Conservation (phyloP, 176 grass and related monocot genomes). For the Saccharum officinarum region DNA sequence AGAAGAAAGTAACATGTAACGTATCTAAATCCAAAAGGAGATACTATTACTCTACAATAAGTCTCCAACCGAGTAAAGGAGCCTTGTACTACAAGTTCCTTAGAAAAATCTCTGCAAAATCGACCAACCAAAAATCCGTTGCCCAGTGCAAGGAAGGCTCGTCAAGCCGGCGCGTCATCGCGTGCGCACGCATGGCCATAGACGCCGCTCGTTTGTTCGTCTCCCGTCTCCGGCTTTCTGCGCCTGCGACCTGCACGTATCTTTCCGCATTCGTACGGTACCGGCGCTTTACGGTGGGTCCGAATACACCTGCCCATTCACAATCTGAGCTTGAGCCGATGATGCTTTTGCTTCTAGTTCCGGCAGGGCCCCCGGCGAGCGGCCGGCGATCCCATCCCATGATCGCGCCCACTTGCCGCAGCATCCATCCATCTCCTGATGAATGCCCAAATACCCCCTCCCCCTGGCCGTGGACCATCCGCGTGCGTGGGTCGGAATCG, state of each 20-base stretch:
- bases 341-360: neutral
- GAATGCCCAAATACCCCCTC: conserved; percentile 23
- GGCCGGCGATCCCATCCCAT: conserved; percentile 39
- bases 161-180: conserved; percentile 13
- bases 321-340: neutral
- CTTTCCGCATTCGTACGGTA: neutral
- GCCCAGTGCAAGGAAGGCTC: neutral
- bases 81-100: neutral
- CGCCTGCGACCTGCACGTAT: neutral
- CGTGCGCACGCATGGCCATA: neutral
- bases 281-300: conserved; percentile 7
- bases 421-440: neutral
- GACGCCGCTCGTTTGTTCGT: neutral
- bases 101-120: neutral
- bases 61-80: neutral
- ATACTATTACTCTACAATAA: neutral
- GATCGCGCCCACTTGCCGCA: conserved; percentile 23
- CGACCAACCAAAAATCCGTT: neutral
- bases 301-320: conserved; percentile 5
- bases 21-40: neutral
- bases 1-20: neutral
- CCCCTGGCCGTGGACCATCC: neutral
- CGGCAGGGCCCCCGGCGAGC: neutral
- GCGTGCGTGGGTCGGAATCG: neutral
- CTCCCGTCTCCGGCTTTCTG: neutral